Evolutionary conservation across 306 rosid genomes (phyloP).

Genomic region (Medicago ruthenica): DNA sequence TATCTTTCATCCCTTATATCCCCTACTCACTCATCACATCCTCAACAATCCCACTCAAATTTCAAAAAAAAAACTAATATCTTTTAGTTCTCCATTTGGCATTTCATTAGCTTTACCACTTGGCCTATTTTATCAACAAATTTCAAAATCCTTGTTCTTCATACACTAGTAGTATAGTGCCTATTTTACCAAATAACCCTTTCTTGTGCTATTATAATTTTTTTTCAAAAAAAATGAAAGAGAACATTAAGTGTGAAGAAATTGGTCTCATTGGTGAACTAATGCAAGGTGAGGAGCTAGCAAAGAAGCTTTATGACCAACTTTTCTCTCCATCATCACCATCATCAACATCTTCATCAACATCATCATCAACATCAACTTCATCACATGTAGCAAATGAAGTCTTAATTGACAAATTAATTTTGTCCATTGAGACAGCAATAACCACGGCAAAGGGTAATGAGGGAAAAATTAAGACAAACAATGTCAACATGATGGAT

Average conservation of each 20-base stretch:
- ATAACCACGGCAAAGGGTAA: slow-evolving; percentile 48
- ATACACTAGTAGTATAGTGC: neutral
- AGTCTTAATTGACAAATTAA: slow-evolving; percentile 58
- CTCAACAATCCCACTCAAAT: slow-evolving; percentile 13
- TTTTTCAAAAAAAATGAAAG: slow-evolving; percentile 43
- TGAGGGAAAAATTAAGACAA: slow-evolving; percentile 39
- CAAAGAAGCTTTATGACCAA: slow-evolving; percentile 57
- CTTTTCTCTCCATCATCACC: slow-evolving; percentile 54
- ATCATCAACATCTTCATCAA: slow-evolving; percentile 42
- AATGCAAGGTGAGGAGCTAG: slow-evolving; percentile 65
- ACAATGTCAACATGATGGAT: slow-evolving; percentile 35
- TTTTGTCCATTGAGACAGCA: slow-evolving; percentile 62
- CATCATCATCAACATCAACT: slow-evolving; percentile 57
- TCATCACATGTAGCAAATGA: slow-evolving; percentile 49
- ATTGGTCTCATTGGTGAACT: slow-evolving; percentile 57
- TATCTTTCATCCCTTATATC: slow-evolving; percentile 16
- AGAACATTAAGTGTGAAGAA: slow-evolving; percentile 50
- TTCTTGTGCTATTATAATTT: neutral
- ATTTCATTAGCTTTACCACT: slow-evolving; percentile 26
- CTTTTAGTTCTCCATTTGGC: slow-evolving; percentile 26
- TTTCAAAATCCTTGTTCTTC: neutral
- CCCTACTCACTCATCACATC: slow-evolving; percentile 6
- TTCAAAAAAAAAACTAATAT: neutral
- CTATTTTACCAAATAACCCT: too few species aligned
- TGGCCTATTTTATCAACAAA: slow-evolving; percentile 14